Conservation (phyloP, 768 basidiomycete species). For the Paxillus ammoniavirescens region DNA sequence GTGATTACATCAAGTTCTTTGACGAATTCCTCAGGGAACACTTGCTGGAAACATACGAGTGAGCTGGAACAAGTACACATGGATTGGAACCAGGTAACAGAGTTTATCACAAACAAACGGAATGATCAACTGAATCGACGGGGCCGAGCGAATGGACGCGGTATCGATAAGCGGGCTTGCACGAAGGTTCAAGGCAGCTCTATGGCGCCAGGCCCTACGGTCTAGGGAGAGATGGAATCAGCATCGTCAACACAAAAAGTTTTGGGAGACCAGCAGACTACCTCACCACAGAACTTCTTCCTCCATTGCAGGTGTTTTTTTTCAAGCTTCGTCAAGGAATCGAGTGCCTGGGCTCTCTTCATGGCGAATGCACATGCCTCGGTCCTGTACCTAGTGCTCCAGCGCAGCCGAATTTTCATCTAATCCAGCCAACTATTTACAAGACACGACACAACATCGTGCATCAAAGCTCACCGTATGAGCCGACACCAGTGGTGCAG, state of each 20-base stretch:
- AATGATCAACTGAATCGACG: not conserved
- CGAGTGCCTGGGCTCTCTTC: slow-evolving; percentile 38
- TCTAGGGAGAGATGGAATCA: slow-evolving; percentile 10
- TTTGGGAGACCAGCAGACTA: slow-evolving; percentile 9
- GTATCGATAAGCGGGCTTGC: not conserved
- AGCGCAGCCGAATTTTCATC: slow-evolving; percentile 41
- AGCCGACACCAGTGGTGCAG: slow-evolving; percentile 12
- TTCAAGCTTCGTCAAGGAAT: slow-evolving; percentile 33
- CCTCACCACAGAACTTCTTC: slow-evolving; percentile 55
- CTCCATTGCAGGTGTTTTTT: slow-evolving; percentile 52
- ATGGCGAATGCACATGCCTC: slow-evolving; percentile 53
- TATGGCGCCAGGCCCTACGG: slow-evolving; percentile 14
- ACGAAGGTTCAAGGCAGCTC: slow-evolving; percentile 13
- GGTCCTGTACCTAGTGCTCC: slow-evolving; percentile 46
- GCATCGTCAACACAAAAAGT: not conserved
- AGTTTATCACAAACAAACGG: not conserved
- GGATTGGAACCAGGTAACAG: not conserved
- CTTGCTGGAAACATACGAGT: not conserved
- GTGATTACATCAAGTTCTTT: not conserved
- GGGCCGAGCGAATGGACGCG: not conserved
- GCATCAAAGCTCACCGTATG: slow-evolving; percentile 15
- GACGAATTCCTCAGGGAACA: not conserved
- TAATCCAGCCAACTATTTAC: slow-evolving; percentile 14
- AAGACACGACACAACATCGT: not conserved
- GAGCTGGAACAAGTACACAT: not conserved